Evolutionary conservation across 352 stramenopile genomes (phyloP).

Genomic region (Phytophthora agathidicida): DNA sequence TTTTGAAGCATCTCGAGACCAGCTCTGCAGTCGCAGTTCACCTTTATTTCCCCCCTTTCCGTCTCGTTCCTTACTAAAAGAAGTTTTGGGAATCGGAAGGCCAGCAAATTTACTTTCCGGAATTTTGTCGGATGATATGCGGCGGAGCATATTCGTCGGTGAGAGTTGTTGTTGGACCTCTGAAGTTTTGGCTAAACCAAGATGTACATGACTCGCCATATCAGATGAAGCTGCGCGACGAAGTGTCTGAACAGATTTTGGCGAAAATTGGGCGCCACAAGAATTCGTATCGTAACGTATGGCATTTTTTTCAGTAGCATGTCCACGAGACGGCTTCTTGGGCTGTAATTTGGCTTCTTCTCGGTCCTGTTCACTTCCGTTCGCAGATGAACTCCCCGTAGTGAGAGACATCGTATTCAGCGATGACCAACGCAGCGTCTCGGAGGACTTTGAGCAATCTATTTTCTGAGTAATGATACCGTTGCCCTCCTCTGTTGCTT

Average conservation of each 20-base stretch:
- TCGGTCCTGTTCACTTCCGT: too few species aligned
- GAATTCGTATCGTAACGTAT: neutral
- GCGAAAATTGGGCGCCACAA: neutral
- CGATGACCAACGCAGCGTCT: constrained; percentile 1
- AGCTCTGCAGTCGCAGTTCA: constrained; percentile 7
- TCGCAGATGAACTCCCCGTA: too few species aligned
- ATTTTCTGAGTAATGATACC: neutral
- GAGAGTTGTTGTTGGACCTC: neutral
- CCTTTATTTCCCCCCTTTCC: neutral
- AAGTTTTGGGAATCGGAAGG: too few species aligned
- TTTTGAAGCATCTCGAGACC: constrained; percentile 22
- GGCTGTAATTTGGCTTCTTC: neutral
- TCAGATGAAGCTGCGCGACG: neutral
- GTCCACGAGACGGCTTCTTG: neutral
- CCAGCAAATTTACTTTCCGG: constrained; percentile 8
- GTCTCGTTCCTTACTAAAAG: neutral
- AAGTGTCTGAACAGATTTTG: neutral
- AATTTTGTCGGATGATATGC: constrained; percentile 20
- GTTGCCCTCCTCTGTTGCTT: neutral
- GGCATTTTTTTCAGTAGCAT: neutral
- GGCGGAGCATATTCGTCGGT: constrained; percentile 10
- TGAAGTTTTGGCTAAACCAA: neutral
- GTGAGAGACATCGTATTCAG: constrained; percentile 6
- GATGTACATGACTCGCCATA: too few species aligned
- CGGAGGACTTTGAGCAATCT: neutral